Evolutionary conservation across 352 stramenopile genomes (phyloP).

Genomic region (Phytophthora melonis): DNA sequence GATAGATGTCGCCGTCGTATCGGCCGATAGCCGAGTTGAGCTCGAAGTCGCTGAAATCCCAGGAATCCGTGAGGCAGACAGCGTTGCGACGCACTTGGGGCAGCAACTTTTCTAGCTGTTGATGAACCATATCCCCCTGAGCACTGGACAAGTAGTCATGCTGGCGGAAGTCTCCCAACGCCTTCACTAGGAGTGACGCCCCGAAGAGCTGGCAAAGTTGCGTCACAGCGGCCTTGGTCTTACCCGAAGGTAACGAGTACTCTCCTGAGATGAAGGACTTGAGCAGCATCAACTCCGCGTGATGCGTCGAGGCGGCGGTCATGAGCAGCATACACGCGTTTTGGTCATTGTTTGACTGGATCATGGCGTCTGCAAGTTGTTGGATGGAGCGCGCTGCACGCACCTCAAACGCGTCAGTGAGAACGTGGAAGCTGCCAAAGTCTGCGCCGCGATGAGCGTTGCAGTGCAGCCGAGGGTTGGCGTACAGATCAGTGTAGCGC

Average conservation of each 20-base stretch:
- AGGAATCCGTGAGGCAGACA: conserved; percentile 51
- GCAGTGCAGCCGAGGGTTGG: conserved; percentile 44
- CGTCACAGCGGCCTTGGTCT: conserved; percentile 44
- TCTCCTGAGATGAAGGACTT: conserved; percentile 52
- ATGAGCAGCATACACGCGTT: conserved; percentile 62
- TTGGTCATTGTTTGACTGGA: conserved; percentile 43
- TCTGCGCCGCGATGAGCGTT: conserved; percentile 42
- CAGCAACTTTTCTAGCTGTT: conserved; percentile 46
- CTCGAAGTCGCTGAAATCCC: conserved; percentile 69
- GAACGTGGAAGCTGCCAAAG: conserved; percentile 47
- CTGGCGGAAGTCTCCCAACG: conserved; percentile 59
- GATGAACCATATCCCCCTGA: conserved; percentile 48
- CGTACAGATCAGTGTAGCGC: conserved; percentile 38
- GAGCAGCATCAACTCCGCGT: conserved; percentile 57
- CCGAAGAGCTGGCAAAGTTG: conserved; percentile 53
- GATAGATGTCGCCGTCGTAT: conserved; percentile 68
- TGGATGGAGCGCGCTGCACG: conserved; percentile 47
- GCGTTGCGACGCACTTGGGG: conserved; percentile 50
- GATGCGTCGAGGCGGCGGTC: conserved; percentile 52
- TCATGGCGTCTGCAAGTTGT: conserved; percentile 42
- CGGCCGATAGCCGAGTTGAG: conserved; percentile 63
- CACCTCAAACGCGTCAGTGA: conserved; percentile 54
- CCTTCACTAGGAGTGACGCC: conserved; percentile 47
- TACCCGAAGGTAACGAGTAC: conserved; percentile 36
- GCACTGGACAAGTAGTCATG: conserved; percentile 53